Evolutionary conservation across 148 eudicot species (phyloP).

Genomic region (Fallopia convolvulus): DNA sequence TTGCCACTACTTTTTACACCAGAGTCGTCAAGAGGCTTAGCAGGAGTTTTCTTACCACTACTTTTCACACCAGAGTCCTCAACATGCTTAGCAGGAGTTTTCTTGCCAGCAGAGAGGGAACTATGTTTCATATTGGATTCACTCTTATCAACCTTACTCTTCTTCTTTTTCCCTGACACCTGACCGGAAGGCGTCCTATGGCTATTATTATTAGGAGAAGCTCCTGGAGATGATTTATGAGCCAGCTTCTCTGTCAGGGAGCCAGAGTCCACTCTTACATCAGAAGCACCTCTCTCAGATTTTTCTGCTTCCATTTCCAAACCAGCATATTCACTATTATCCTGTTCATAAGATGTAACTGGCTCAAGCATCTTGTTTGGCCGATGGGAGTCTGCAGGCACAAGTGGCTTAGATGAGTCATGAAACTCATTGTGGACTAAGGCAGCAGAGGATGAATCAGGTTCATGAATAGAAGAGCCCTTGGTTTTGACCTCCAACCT

Average conservation of each 20-base stretch:
- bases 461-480: slow-evolving; percentile 13
- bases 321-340: slow-evolving; percentile 14
- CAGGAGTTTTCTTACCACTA: slow-evolving; percentile 41
- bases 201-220: slow-evolving; percentile 57
- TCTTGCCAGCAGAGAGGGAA: slow-evolving; percentile 50
- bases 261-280: slow-evolving; percentile 18
- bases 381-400: background rate
- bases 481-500: slow-evolving; percentile 24
- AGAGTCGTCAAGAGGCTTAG: slow-evolving; percentile 34
- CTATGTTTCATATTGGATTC: slow-evolving; percentile 37
- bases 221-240: slow-evolving; percentile 42
- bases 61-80: slow-evolving; percentile 50
- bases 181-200: slow-evolving; percentile 72
- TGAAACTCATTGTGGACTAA: slow-evolving; percentile 21
- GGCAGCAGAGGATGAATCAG: slow-evolving; percentile 25
- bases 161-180: slow-evolving; percentile 53
- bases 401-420: background rate
- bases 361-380: background rate
- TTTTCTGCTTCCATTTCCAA: slow-evolving; percentile 19
- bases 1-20: slow-evolving; percentile 56
- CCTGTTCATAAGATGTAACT: background rate
- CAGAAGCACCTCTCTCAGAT: slow-evolving; percentile 20
- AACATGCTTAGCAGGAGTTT: slow-evolving; percentile 25
- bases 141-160: slow-evolving; percentile 40
- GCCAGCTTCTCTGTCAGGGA: slow-evolving; percentile 17